Conservation (phyloP, 2,329 filamentous ascomycete species). For the Phaeosphaeriaceae sp. region DNA sequence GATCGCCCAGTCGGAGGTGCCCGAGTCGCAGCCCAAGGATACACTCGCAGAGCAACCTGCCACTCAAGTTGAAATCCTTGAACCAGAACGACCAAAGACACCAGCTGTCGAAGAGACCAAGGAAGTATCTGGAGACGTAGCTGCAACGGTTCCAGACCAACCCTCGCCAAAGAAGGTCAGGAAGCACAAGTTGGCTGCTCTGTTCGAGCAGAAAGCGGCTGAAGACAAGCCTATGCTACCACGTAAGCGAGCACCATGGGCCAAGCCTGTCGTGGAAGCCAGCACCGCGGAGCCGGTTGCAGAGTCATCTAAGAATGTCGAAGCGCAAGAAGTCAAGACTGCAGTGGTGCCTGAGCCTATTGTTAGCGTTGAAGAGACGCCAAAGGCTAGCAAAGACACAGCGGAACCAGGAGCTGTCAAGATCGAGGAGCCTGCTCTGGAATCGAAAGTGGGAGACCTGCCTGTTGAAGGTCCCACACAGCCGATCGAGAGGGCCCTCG, state of each 20-base stretch:
- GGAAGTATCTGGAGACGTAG: constrained; percentile 6
- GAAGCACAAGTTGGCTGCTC: constrained; percentile 27
- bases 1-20: background rate
- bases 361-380: background rate
- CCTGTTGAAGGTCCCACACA: background rate
- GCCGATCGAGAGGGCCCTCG: background rate
- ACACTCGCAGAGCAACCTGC: constrained; percentile 8
- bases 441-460: background rate
- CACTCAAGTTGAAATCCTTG: background rate
- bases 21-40: background rate
- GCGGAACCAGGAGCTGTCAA: background rate
- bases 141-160: constrained; percentile 3
- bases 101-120: constrained; percentile 4
- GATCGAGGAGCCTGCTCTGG: background rate
- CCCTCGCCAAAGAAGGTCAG: constrained; percentile 35
- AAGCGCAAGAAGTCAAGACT: background rate
- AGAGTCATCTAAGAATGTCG: constrained; percentile 1
- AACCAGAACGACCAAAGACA: background rate
- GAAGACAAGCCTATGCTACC: constrained; percentile 4
- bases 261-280: background rate
- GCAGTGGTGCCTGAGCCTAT: constrained; percentile 3
- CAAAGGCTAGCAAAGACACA: background rate
- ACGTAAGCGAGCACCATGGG: background rate
- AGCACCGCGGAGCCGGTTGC: constrained; percentile 1
- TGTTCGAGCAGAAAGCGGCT: constrained; percentile 17